Evolutionary conservation across 257 asterid genomes (phyloP).

Genomic region (Solanum etuberosum): DNA sequence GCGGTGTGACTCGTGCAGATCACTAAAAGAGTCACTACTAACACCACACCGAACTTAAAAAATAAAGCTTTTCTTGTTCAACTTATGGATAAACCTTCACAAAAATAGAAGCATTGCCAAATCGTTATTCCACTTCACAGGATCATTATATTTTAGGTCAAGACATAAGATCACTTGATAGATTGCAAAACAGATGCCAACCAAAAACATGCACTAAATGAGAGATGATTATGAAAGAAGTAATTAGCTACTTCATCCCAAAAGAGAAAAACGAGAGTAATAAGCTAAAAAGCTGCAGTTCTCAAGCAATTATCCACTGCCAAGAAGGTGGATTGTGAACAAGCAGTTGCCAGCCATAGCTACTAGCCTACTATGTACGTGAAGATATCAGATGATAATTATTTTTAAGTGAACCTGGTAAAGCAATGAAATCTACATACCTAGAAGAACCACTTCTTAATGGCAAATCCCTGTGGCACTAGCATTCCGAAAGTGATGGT

Average conservation of each 20-base stretch:
- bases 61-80: neutral
- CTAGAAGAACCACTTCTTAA: neutral
- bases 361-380: neutral
- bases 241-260: neutral
- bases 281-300: neutral
- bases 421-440: neutral
- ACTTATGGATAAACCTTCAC: neutral
- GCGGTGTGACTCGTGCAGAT: neutral
- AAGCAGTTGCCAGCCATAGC: neutral
- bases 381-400: neutral
- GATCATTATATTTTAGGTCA: neutral
- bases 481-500: slow-evolving; percentile 6
- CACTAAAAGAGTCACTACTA: neutral
- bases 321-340: neutral
- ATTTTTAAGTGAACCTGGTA: neutral
- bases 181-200: neutral
- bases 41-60: neutral
- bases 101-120: neutral
- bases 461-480: neutral
- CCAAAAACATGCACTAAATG: neutral
- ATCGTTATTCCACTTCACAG: neutral
- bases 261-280: neutral
- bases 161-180: neutral
- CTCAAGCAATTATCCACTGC: neutral
- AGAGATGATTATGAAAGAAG: neutral